phyloP scores from a whole-genome alignment of 1,284 basidiomycete species.

The Hypsizygus ulmarius region DNA sequence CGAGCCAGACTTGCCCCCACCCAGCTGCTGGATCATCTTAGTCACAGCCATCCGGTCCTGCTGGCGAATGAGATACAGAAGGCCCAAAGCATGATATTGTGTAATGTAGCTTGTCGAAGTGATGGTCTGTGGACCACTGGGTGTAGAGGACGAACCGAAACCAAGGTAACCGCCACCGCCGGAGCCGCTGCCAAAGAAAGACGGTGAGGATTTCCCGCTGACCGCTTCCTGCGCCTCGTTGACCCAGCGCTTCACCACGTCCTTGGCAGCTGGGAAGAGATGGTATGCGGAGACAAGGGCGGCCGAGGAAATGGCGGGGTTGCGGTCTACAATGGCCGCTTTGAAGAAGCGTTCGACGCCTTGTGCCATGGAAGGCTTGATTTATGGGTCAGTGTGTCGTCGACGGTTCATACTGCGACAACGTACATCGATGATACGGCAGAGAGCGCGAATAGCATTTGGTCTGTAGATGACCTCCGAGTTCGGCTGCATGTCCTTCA shows the following conservation, averaged over 20 bases:
- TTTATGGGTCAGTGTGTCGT: conserved; percentile 8
- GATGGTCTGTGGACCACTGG: conserved; percentile 73
- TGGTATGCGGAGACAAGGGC: conserved; percentile 98
- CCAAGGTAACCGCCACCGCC: conserved; percentile 60
- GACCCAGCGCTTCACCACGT: conserved; percentile 97
- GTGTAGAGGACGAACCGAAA: conserved; percentile 58
- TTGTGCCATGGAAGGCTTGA: conserved; percentile 93
- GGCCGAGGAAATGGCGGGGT: conserved; percentile 93
- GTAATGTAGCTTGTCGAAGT: conserved; percentile 89
- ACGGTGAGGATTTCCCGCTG: conserved; percentile 79
- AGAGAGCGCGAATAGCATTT: conserved; percentile 95
- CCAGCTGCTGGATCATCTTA: conserved; percentile 98
- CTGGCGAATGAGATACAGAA: conserved; percentile 93
- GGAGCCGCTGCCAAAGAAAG: conserved; percentile 56
- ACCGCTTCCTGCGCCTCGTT: conserved; percentile 98
- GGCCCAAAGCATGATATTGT: conserved; percentile 96
- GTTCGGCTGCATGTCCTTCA: conserved; percentile 99
- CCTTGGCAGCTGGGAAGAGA: conserved; percentile 89
- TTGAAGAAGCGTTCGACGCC: conserved; percentile 99
- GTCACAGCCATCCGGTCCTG: conserved; percentile 99
- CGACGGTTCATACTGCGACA: conserved; percentile 10
- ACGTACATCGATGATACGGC: conserved; percentile 95
- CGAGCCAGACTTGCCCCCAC: conserved; percentile 82
- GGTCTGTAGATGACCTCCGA: conserved; percentile 98
- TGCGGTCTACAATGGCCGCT: conserved; percentile 97